Base-by-base conservation (phyloP, 1,284 basidiomycete genomes). In the Peniophora sp. region DNA sequence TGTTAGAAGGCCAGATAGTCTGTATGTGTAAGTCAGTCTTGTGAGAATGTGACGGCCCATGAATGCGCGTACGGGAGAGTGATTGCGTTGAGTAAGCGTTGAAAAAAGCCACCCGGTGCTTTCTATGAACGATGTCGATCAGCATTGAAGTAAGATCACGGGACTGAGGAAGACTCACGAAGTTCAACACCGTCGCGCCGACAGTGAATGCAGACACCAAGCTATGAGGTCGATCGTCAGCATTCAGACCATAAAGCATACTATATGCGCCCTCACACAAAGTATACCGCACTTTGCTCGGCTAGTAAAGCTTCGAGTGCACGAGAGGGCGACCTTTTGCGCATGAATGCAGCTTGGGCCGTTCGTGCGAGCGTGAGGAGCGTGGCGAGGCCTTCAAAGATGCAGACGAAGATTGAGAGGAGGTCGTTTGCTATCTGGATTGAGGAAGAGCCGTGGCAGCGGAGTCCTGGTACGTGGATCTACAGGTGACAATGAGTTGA, bases 81-180 rank as follows among this genome's bases (percentile, higher is more conserved):
- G 39, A 62, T 53, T 9, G 66, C 63, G 52, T 64, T 66, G 2
- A 62, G 60, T 14, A 64, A 60, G 18, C 59, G 58, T 51, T 62
- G 63, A 36, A 62, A 59, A 48, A 63, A 65, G 24, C 62, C 65
- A 39, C 53, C 56, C 60, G 60, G 24, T 15, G 22, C 20, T 23
- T 35, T 17, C 27, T 32, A 32, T 32, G n/a, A 32, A 6, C 27
- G 12, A 12, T 32, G 27, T 32, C 12, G 12, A 12, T 32, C 27
- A 5, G 5, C 6, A 32, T 6, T 12, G 5, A 5, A 32, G 27
- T 12, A 6, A 32, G 6, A 32, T 32, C 27, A 6, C 27, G 27
- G 12, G 12, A 32, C 12, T 65, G 1, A 64, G 51, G 18, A 65
- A 57, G 10, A 62, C 62, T 1, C 60, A 57, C 3, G 56, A 57